These are phyloP conservation scores for Xylaria polymorpha DNA, from an alignment of 2,329 filamentous ascomycete genomes.

Conservation along the genomic window DNA sequence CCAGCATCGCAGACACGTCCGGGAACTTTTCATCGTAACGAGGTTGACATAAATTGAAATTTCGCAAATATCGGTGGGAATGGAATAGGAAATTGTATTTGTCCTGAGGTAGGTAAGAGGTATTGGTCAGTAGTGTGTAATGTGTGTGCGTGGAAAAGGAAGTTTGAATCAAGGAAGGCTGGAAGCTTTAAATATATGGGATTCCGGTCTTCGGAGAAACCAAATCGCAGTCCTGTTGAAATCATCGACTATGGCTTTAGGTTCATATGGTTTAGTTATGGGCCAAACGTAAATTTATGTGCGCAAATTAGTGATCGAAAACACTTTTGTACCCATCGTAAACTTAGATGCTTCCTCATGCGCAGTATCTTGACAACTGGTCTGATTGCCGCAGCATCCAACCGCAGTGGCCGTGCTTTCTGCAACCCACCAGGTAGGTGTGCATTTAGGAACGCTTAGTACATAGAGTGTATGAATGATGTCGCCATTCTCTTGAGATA, in stretches of 20 bases:
- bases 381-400: conserved; percentile 21
- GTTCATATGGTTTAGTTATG: conserved; percentile 24
- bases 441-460: conserved; percentile 19
- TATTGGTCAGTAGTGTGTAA: conserved; percentile 29
- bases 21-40: conserved; percentile 33
- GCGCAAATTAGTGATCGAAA: conserved; percentile 25
- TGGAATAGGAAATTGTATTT: conserved; percentile 32
- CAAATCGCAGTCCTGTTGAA: conserved; percentile 24
- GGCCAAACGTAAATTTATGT: conserved; percentile 29
- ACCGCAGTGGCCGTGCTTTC: conserved; percentile 13
- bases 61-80: conserved; percentile 24
- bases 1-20: conserved; percentile 35
- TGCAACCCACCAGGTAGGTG: conserved; percentile 23
- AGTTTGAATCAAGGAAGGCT: conserved; percentile 26
- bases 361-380: conserved; percentile 20
- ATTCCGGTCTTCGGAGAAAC: conserved; percentile 28
- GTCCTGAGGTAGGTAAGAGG: conserved; percentile 31
- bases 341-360: conserved; percentile 31
- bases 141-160: conserved; percentile 27
- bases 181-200: conserved; percentile 31
- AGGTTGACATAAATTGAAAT: conserved; percentile 33
- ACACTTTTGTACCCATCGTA: conserved; percentile 26
- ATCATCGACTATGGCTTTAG: conserved; percentile 28
- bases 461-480: conserved; percentile 19
- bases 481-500: conserved; percentile 21